Base-by-base conservation (phyloP, 805 yeast species). In the Scheffersomyces coipomensis region DNA sequence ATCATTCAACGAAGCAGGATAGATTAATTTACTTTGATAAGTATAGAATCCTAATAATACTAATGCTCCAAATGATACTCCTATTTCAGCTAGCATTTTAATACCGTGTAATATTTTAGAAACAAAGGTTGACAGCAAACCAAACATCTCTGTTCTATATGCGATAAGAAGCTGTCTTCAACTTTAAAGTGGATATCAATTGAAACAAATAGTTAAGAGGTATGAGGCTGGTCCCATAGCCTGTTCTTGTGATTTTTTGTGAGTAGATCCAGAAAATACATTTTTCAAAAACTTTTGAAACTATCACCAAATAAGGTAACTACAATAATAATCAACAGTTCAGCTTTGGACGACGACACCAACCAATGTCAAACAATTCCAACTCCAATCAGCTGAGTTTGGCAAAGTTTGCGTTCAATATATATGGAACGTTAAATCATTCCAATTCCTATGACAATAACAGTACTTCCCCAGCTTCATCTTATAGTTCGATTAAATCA, bases 1-100 rank as follows among this genome's bases (percentile, higher is more conserved):
- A 38, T 81, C 85, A 44, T 89, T 88, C 35, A 88, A 71, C 45
- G 76, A 70, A 2, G 95, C 77, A 1, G 98, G 97, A 56, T 91
- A 91, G n/a, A 91, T 81, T 36, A 93, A 56, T 27, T 68, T 66
- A 37, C 71, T 66, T 56, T 89, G 96, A 55, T 65, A 80, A 11
- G 70, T 53, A 60, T 85, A 85, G 17, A 85, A 57, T 1, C 79
- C 80, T 4, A 71, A 50, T 18, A 83, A 59, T 4, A 72, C 72
- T 4, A 73, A 51, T 1, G 72, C 59, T 0, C 78, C 71, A 3
- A 75, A 21, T 0, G 78, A 56, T 2, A 72, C 52, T 7, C 76
- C 72, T 2, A 79, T 63, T 37, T 61, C 60, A n/a, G 61, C 60
- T 34, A 65, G 43, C 34, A 55, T 53, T 41, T 58, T 62, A 32